Percentiles rank a stretch among this genome's conserved stretches.
Conservation (phyloP, 495 filamentous ascomycete genomes). For the Aspergillus olivimuriae region DNA sequence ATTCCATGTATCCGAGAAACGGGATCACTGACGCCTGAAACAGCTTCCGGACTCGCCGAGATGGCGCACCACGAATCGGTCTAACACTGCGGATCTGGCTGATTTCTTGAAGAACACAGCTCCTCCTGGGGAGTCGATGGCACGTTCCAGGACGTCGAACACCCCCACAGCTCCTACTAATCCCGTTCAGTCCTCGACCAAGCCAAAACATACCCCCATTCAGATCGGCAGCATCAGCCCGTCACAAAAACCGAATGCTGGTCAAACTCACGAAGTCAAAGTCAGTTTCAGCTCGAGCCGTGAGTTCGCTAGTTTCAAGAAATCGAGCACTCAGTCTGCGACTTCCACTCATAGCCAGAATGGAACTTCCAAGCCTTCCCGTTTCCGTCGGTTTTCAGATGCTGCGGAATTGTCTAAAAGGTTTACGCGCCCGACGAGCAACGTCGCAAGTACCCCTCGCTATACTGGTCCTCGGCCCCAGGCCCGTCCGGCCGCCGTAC, state of each 20-base stretch:
- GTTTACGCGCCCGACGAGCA: constrained; percentile 12
- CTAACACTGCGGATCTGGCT: constrained; percentile 31
- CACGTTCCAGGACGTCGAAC: constrained; percentile 16
- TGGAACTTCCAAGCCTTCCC: constrained; percentile 2
- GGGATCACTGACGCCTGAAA: constrained; percentile 3
- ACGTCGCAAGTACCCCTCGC: background rate
- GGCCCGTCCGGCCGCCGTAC: constrained; percentile 62
- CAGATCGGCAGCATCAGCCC: constrained; percentile 20
- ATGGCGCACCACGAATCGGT: constrained; percentile 25
- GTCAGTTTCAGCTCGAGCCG: constrained; percentile 55
- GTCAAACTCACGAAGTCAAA: constrained; percentile 62
- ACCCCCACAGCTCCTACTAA: constrained; percentile 17
- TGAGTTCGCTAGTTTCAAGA: constrained; percentile 83
- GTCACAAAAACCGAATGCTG: constrained; percentile 24
- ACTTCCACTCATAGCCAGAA: constrained; percentile 3
- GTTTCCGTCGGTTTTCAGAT: constrained; percentile 13
- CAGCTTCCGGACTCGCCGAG: constrained; percentile 38
- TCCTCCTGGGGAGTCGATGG: constrained; percentile 22
- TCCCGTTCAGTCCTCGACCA: constrained; percentile 16
- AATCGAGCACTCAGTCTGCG: constrained; percentile 43
- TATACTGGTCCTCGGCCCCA: constrained; percentile 45
- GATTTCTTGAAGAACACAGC: constrained; percentile 31
- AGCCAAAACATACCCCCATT: constrained; percentile 25
- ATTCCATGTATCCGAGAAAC: background rate
- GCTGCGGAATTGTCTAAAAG: constrained; percentile 16